Conservation (phyloP, 2,329 filamentous ascomycete genomes). For the Didymellaceae sp. region DNA sequence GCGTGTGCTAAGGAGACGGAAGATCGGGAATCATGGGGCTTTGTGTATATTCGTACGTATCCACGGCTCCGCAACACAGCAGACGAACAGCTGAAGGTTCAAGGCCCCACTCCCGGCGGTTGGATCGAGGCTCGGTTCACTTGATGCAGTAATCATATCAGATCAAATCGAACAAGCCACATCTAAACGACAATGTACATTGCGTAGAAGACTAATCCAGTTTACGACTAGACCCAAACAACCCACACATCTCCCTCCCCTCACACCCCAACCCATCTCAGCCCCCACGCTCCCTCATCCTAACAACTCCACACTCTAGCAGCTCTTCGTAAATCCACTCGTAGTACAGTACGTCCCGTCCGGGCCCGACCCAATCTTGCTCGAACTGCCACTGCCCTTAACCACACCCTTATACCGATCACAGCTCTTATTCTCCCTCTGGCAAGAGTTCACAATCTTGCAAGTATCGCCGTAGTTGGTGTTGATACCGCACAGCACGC, state of each 20-base stretch:
- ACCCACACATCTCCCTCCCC: background rate
- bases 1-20: too few species aligned
- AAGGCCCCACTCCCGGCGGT: too few species aligned
- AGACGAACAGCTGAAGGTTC: too few species aligned
- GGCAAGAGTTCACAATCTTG: conserved; percentile 23
- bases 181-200: too few species aligned
- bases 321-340: conserved; percentile 10
- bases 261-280: background rate
- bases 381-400: conserved; percentile 17
- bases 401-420: conserved; percentile 22
- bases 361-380: conserved; percentile 20
- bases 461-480: conserved; percentile 48
- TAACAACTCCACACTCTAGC: conserved; percentile 1
- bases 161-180: too few species aligned
- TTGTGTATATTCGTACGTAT: too few species aligned
- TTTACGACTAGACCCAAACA: too few species aligned
- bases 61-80: too few species aligned
- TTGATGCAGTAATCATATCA: too few species aligned
- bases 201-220: too few species aligned
- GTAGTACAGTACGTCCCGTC: conserved; percentile 21
- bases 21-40: too few species aligned
- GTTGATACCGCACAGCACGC: conserved; percentile 49
- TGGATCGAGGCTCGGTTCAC: too few species aligned
- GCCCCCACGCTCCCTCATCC: background rate
- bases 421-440: conserved; percentile 18